Evolutionary conservation across 2,329 filamentous ascomycete species (phyloP), one percentile per base, ranked within the genome.

Genomic region (Sclerotinia subarctica): DNA sequence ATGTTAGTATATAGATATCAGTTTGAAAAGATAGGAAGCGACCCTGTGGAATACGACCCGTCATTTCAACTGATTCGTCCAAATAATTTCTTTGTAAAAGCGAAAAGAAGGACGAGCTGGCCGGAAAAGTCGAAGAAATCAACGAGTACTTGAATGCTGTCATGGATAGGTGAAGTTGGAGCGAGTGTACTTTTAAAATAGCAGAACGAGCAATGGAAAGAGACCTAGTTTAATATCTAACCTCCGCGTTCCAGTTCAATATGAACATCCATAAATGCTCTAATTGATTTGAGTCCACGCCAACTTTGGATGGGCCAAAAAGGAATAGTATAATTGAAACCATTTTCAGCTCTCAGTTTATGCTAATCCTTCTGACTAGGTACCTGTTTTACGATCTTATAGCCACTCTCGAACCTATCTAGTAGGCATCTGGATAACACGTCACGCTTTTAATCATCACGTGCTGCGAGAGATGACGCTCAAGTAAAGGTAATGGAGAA

Each of bases 41-140:
- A 77, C 26, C 72, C 74, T 2, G 73, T 79, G 8, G 77, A 80
- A 58, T 81, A 81, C 57, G 79, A 81, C 71, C 79, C 79, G 3
- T 74, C 74, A 70, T 80, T 81, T 69, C 78, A 80, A 72, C 71
- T 80, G 13, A 77, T 80, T 59, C 70, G 79, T n/a, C 79, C 79
- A 1, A 72, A 75, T 24, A 80, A 81, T 69, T 69, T 81, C 47
- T 81, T 77, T 57, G 70, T 74, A 6, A 64, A 67, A 26, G 68
- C 72, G 3, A 70, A 70, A 67, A 74, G 60, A 67, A 67, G 73
- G 24, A 72, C 68, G 11, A 67, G n/a, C 7, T 73, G 72, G 70
- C 72, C 72, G 17, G 64, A 68, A 57, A 66, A 69, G 52, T 68
- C 67, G 24, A 66, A 69, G 54, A 29, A 24, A n/a, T 13, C 26